These are phyloP conservation scores for Aspergillus fumigatiaffinis DNA, from an alignment of 2,329 filamentous ascomycete species.

Conservation along the genomic window DNA sequence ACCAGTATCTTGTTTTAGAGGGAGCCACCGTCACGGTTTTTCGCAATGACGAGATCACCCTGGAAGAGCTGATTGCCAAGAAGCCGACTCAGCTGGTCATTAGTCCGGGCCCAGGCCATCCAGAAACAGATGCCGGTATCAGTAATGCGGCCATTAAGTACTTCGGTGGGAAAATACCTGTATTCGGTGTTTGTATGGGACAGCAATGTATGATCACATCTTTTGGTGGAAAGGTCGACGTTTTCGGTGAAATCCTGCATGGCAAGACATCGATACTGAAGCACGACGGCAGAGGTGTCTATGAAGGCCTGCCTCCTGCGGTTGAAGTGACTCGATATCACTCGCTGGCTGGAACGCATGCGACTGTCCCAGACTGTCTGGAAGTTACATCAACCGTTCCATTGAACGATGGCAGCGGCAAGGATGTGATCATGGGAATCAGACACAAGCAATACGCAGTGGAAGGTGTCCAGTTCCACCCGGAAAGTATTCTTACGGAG, in stretches of 20 bases:
- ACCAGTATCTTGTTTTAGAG: constrained; percentile 96
- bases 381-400: constrained; percentile 90
- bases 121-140: constrained; percentile 83
- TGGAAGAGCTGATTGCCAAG: constrained; percentile 77
- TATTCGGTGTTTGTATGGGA: constrained; percentile 98
- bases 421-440: constrained; percentile 92
- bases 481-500: constrained; percentile 91
- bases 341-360: constrained; percentile 86
- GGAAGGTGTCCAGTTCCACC: constrained; percentile 98
- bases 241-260: constrained; percentile 92
- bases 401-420: constrained; percentile 63
- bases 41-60: constrained; percentile 84
- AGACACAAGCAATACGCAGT: constrained; percentile 85
- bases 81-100: constrained; percentile 92
- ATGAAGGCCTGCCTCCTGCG: constrained; percentile 71
- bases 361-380: constrained; percentile 77
- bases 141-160: constrained; percentile 87
- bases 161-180: constrained; percentile 90
- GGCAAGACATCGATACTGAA: constrained; percentile 90
- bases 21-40: constrained; percentile 86
- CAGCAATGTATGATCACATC: constrained; percentile 97
- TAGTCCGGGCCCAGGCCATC: constrained; percentile 92
- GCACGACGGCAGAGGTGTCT: constrained; percentile 91
- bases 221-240: constrained; percentile 86
- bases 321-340: constrained; percentile 93